Evolutionary conservation across 768 basidiomycete genomes (phyloP).

Genomic region (Asterophora lycoperdoides): DNA sequence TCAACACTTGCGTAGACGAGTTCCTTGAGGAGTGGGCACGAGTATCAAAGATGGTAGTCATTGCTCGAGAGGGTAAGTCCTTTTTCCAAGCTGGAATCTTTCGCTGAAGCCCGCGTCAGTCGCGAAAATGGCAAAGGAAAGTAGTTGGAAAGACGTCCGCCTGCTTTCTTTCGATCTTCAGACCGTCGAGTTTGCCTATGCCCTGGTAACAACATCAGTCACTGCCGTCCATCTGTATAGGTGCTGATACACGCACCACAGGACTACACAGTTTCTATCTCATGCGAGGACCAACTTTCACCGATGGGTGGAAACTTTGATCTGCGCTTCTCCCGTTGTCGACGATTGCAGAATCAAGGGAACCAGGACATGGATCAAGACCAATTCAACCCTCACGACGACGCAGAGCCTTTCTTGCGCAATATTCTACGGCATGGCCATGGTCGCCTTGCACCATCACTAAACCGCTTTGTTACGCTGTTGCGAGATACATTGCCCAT

Average conservation of each 20-base stretch:
- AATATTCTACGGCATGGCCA: conserved; percentile 63
- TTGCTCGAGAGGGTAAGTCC: conserved; percentile 74
- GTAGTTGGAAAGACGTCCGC: conserved; percentile 70
- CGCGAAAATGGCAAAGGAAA: conserved; percentile 74
- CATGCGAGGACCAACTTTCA: conserved; percentile 72
- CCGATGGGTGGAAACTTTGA: conserved; percentile 67
- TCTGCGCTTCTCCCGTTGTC: conserved; percentile 62
- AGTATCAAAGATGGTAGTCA: conserved; percentile 91
- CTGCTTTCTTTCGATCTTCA: conserved; percentile 88
- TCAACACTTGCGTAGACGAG: conserved; percentile 84
- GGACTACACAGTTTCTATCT: conserved; percentile 77
- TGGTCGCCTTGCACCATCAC: conserved; percentile 58
- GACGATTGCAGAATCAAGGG: conserved; percentile 22
- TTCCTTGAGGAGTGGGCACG: conserved; percentile 92
- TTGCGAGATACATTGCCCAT: conserved; percentile 78
- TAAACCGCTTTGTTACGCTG: conserved; percentile 63
- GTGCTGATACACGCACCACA: conserved; percentile 20
- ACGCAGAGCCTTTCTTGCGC: conserved; percentile 72
- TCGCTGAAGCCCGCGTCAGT: conserved; percentile 39
- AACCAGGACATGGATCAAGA: conserved; percentile 19
- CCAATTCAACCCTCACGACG: conserved; percentile 69
- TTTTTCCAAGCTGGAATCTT: conserved; percentile 2
- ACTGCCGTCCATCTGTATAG: neutral
- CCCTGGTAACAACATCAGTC: conserved; percentile 37
- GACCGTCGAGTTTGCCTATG: conserved; percentile 87